phyloP scores from a whole-genome alignment of 2,329 filamentous ascomycete genomes.

The Colletotrichum sublineola region DNA sequence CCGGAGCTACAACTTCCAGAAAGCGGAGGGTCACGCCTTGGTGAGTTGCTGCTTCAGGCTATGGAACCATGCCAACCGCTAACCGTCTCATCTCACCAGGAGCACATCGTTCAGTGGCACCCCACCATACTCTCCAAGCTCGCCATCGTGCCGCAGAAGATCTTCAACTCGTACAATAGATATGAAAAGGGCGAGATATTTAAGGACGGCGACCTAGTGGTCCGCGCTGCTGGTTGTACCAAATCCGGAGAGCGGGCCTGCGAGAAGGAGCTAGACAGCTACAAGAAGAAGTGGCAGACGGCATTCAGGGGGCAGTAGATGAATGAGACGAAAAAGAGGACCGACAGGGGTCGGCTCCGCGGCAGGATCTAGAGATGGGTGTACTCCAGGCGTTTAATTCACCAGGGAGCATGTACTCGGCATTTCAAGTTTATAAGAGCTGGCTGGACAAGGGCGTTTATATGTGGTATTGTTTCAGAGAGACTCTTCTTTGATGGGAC shows the following conservation, averaged over 20 bases:
- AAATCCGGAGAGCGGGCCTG: slow-evolving; percentile 72
- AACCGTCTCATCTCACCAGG: slow-evolving; percentile 60
- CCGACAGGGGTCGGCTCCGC: background rate
- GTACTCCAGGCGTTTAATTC: slow-evolving; percentile 37
- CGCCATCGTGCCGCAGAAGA: slow-evolving; percentile 87
- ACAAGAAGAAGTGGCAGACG: slow-evolving; percentile 61
- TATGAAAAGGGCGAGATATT: slow-evolving; percentile 70
- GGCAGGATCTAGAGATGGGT: slow-evolving; percentile 13
- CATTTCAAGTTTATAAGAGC: slow-evolving; percentile 35
- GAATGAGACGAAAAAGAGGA: slow-evolving; percentile 52
- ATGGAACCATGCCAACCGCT: background rate
- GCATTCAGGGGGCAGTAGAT: slow-evolving; percentile 57
- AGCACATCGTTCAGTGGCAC: slow-evolving; percentile 95
- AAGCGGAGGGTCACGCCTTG: slow-evolving; percentile 91
- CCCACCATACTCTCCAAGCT: slow-evolving; percentile 93
- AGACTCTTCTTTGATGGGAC: slow-evolving; percentile 25
- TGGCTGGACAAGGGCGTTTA: slow-evolving; percentile 40
- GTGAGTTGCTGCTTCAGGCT: slow-evolving; percentile 62
- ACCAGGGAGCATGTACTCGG: slow-evolving; percentile 30
- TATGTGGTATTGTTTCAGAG: slow-evolving; percentile 23
- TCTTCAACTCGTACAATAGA: slow-evolving; percentile 82
- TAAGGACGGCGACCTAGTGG: slow-evolving; percentile 86
- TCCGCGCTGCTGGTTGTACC: slow-evolving; percentile 82
- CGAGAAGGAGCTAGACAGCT: slow-evolving; percentile 74
- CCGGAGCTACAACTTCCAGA: slow-evolving; percentile 94